These are phyloP conservation scores for Mycocentrospora acerina DNA, from an alignment of 2,329 filamentous ascomycete species.

Conservation along the genomic window DNA sequence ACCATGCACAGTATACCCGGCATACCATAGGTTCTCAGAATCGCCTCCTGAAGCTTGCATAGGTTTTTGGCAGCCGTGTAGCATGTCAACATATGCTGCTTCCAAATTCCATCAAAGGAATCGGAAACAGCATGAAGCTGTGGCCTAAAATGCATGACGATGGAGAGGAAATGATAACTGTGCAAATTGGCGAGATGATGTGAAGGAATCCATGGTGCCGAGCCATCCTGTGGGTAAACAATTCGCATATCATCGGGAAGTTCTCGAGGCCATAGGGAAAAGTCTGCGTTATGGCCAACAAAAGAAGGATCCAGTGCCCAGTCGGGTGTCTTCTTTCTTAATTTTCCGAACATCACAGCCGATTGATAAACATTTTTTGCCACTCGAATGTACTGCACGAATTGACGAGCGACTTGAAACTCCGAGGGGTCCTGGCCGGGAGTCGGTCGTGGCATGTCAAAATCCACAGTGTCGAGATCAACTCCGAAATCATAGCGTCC, in stretches of 20 bases:
- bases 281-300: constrained; percentile 73
- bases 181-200: constrained; percentile 89
- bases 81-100: constrained; percentile 81
- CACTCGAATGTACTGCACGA: constrained; percentile 75
- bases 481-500: constrained; percentile 77
- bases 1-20: constrained; percentile 87
- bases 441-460: constrained; percentile 64
- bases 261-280: constrained; percentile 73
- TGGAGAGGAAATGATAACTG: constrained; percentile 80
- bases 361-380: constrained; percentile 78
- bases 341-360: constrained; percentile 70
- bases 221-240: constrained; percentile 74
- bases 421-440: constrained; percentile 73
- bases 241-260: constrained; percentile 78
- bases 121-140: constrained; percentile 76
- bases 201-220: constrained; percentile 79
- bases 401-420: constrained; percentile 77
- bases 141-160: constrained; percentile 85
- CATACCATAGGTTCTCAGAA: constrained; percentile 74
- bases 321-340: constrained; percentile 75
- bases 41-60: constrained; percentile 82
- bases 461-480: constrained; percentile 73
- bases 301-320: constrained; percentile 88
- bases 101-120: constrained; percentile 79
- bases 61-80: constrained; percentile 82